These are phyloP conservation scores for Colletotrichum sp. DNA, from an alignment of 2,329 filamentous ascomycete species.

Conservation along the genomic window DNA sequence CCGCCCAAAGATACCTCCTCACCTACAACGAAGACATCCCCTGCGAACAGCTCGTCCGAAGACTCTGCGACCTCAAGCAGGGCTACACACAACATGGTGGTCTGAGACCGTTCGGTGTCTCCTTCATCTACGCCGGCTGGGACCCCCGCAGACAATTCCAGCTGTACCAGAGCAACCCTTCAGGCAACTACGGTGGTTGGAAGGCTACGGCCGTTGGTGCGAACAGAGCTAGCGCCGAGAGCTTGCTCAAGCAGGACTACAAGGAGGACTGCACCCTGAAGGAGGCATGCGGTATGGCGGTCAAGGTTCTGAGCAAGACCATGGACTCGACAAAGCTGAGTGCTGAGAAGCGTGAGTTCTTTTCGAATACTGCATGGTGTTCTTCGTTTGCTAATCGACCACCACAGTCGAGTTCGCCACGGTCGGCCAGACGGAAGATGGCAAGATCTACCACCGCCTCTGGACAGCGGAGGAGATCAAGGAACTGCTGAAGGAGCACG, in stretches of 20 bases:
- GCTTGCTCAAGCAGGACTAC: slow-evolving; percentile 98
- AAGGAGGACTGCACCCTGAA: slow-evolving; percentile 97
- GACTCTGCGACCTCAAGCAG: slow-evolving; percentile 97
- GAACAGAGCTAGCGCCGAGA: slow-evolving; percentile 97
- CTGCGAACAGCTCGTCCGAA: slow-evolving; percentile 96
- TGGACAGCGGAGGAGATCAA: slow-evolving; percentile 98
- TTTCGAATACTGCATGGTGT: neutral
- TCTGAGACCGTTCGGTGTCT: slow-evolving; percentile 96
- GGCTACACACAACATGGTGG: slow-evolving; percentile 99
- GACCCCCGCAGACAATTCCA: slow-evolving; percentile 97
- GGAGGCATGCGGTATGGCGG: slow-evolving; percentile 95
- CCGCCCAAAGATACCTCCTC: slow-evolving; percentile 94
- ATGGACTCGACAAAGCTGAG: slow-evolving; percentile 99
- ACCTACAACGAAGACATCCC: slow-evolving; percentile 99
- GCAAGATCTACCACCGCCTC: slow-evolving; percentile 97
- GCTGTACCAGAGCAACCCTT: slow-evolving; percentile 98
- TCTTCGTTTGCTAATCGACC: slow-evolving; percentile 13
- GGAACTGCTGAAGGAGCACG: slow-evolving; percentile 91
- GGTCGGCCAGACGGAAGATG: slow-evolving; percentile 91
- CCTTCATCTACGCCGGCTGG: slow-evolving; percentile 99
- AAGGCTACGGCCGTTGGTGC: slow-evolving; percentile 98
- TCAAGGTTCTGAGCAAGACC: slow-evolving; percentile 99
- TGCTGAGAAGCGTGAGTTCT: slow-evolving; percentile 93
- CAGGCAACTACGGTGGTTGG: slow-evolving; percentile 98
- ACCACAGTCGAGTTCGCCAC: slow-evolving; percentile 93